Percentiles rank a stretch among this genome's conserved stretches.
Conservation (phyloP, 106 monocot genomes). For the Platanthera zijinensis region DNA sequence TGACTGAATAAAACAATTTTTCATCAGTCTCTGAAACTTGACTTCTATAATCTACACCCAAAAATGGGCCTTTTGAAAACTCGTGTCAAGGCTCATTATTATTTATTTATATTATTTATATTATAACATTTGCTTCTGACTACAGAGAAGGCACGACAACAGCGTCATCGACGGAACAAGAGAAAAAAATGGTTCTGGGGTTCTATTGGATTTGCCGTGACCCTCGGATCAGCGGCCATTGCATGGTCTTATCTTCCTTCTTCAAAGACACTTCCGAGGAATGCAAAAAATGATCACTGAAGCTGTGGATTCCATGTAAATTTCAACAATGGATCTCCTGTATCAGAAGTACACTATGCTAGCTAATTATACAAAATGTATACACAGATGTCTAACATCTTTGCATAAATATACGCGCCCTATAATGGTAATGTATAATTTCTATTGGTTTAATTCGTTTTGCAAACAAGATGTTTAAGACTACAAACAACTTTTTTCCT, state of each 20-base stretch:
- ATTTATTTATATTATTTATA: neutral
- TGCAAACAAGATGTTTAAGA: no score
- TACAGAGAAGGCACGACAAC: conserved; percentile 26
- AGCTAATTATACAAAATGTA: no score
- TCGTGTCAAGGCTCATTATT: no score
- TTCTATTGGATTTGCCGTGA: conserved; percentile 21
- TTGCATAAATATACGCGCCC: no score
- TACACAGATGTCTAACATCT: no score
- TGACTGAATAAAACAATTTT: neutral
- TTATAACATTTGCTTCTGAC: conserved; percentile 1
- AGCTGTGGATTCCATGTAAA: no score
- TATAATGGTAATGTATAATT: no score
- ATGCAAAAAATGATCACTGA: neutral
- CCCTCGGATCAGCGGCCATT: conserved; percentile 16
- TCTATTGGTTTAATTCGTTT: no score
- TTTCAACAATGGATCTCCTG: no score
- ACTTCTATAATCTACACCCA: neutral
- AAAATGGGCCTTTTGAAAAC: neutral
- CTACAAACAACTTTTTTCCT: no score
- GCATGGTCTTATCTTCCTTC: conserved; percentile 14
- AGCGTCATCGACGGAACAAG: conserved; percentile 18
- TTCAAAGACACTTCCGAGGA: conserved; percentile 4
- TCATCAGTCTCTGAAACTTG: neutral
- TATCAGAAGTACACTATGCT: no score
- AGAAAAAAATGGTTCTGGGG: conserved; percentile 39